Evolutionary conservation across 2,329 filamentous ascomycete species (phyloP).

Genomic region (Aspergillus phoenicis): DNA sequence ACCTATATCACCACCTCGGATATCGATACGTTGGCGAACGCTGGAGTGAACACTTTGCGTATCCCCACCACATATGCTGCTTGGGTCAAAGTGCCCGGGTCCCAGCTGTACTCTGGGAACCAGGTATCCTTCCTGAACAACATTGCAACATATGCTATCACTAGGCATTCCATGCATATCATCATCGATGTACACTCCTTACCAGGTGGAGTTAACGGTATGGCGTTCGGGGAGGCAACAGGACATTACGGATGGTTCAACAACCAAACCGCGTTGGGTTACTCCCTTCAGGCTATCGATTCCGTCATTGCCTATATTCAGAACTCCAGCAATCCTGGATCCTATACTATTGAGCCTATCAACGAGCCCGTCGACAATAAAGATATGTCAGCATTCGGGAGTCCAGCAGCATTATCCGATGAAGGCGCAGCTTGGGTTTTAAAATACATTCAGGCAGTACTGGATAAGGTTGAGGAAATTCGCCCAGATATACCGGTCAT

Average conservation of each 20-base stretch:
- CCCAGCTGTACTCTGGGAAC: constrained; percentile 25
- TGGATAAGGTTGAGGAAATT: constrained; percentile 20
- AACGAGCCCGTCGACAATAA: constrained; percentile 29
- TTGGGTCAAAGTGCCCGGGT: constrained; percentile 25
- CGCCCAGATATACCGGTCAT: constrained; percentile 27
- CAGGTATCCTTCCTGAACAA: constrained; percentile 22
- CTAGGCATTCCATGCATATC: constrained; percentile 26
- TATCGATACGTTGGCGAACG: constrained; percentile 2
- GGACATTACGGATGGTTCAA: constrained; percentile 27
- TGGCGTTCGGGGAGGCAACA: constrained; percentile 26
- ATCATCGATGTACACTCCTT: constrained; percentile 28
- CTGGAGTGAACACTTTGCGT: constrained; percentile 10
- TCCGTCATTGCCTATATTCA: constrained; percentile 22
- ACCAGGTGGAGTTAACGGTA: constrained; percentile 26
- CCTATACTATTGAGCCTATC: constrained; percentile 26
- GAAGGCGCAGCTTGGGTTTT: constrained; percentile 26
- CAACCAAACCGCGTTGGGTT: constrained; percentile 23
- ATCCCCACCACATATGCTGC: constrained; percentile 18
- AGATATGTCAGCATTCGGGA: constrained; percentile 27
- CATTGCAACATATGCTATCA: constrained; percentile 27
- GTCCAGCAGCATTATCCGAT: constrained; percentile 25
- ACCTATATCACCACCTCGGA: constrained; percentile 17
- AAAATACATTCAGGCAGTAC: constrained; percentile 26
- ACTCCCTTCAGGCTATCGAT: constrained; percentile 25
- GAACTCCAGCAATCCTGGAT: constrained; percentile 19